Evolutionary conservation across 257 asterid species (phyloP), one percentile per base, ranked within the genome.

Genomic region (Gentiana macrophylla): DNA sequence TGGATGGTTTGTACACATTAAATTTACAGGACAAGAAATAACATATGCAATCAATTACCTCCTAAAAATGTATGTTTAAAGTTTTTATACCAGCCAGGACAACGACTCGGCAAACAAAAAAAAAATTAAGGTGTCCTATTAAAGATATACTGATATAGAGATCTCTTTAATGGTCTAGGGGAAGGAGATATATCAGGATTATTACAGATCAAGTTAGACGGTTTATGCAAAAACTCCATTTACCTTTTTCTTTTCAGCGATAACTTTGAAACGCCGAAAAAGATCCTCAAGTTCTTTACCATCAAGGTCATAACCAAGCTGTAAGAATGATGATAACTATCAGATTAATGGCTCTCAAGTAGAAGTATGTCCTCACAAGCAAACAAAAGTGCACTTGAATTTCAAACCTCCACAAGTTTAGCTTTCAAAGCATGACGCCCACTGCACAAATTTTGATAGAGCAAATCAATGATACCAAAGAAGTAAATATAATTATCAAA

Each of bases 341-440:
- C 67, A 64, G 58, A 54, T 52, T 46, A 32, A 37, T 32, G 49
- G 44, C 13, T 1, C 59, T 35, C 2, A 50, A 13, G 46, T 2
- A 43, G 2, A 56, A 49, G 34, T 11, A 13, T 7, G 35, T 11
- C n/a, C 12, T 49, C 43, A 38, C 56, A 41, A 50, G 45, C 9
- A 47, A 8, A 15, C 48, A 61, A 36, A 11, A 53, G 46, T 37
- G 12, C 63, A 66, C 32, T 33, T 50, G 61, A 37, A 61, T 62
- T 65, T 57, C 32, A 15, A 66, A 89, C 97, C 95, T 89, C 95
- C 74, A 80, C 50, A 77, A 89, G 83, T 74, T 89, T 89, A 55
- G 88, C 77, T 77, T 82, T 85, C 81, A 89, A 64, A 80, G 98
- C 98, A 90, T 84, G 95, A 37, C 98, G 94, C 43, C 96, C 98